Evolutionary conservation across 257 asterid genomes (phyloP).

Genomic region (Lavandula angustifolia): DNA sequence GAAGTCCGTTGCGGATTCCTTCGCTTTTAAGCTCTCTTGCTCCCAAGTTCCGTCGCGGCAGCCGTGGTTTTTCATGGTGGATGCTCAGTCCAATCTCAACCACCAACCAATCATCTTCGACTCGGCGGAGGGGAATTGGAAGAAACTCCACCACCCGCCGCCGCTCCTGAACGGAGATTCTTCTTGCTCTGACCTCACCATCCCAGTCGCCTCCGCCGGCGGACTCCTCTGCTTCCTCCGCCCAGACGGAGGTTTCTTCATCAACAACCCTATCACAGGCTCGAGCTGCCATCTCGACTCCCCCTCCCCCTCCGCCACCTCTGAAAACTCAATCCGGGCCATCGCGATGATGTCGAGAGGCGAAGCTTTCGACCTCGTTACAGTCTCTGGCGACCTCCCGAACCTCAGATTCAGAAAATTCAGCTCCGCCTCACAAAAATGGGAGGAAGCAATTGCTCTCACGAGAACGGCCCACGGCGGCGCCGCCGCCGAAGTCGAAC

Average conservation of each 20-base stretch:
- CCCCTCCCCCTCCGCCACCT: constrained; percentile 27
- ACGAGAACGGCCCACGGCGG: constrained; percentile 30
- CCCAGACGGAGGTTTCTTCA: constrained; percentile 36
- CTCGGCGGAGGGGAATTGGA: constrained; percentile 63
- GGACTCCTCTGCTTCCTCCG: constrained; percentile 66
- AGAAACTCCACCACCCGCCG: constrained; percentile 37
- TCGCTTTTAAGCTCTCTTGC: constrained; percentile 67
- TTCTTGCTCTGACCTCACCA: constrained; percentile 31
- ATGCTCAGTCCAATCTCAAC: constrained; percentile 33
- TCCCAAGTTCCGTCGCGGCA: constrained; percentile 53
- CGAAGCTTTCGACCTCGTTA: constrained; percentile 43
- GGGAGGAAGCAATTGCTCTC: constrained; percentile 50
- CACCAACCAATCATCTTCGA: constrained; percentile 51
- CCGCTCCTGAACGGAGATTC: constrained; percentile 10
- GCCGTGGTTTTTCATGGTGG: constrained; percentile 84
- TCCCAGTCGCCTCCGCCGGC: constrained; percentile 80
- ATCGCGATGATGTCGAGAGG: constrained; percentile 55
- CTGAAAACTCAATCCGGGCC: constrained; percentile 45
- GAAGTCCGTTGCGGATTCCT: constrained; percentile 64
- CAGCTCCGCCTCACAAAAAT: constrained; percentile 40
- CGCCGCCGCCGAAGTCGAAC: constrained; percentile 15
- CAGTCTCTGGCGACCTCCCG: constrained; percentile 57
- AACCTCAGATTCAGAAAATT: constrained; percentile 48
- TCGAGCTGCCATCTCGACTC: constrained; percentile 34
- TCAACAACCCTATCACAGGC: constrained; percentile 63